Base-by-base conservation (phyloP, 2,329 filamentous ascomycete species). In the Sporothrix mexicana region DNA sequence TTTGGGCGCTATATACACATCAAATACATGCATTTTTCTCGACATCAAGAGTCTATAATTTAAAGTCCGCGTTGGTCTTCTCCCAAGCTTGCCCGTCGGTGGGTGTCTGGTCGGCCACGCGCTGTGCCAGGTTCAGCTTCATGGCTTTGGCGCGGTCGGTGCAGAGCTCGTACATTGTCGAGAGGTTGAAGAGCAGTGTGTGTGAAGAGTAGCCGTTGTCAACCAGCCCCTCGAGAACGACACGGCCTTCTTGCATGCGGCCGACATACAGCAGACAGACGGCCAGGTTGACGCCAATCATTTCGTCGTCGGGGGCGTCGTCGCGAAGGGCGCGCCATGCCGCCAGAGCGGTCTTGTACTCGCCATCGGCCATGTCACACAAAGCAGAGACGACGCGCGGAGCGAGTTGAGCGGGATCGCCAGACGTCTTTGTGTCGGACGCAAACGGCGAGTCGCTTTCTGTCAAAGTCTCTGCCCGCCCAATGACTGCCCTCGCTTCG, bases 151-250 rank as follows among this genome's bases (percentile, higher is more conserved):
- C 88, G 74, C 88, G 87, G 77, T 98, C 95, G 0, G 93, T 95
- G 79, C 93, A 96, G 8, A 98, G 86, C 81, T 98, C 96, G 79
- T 97, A 98, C 77, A 97, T 89, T 0, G 95, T 98, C 12, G 91
- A 90, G 13, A 99, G 82, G 79, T 98, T 98, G 82, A 98, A 97
- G 0, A 97, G 88, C 2, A 97, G 83, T 0, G 93, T 93, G 75
- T 93, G 91, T 73, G 95, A 98, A 0, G 89, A 88, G 55, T 88
- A 84, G 0, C 90, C 88, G 0, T 84, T 80, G 2, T 88, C 85
- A 0, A 94, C 84, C 12, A 97, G 82, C 0, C 83, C 81, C 77
- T 95, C 91, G 2, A 98, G 83, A 0, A 93, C 81, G 13, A 84
- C 81, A 15, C 89, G 88, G 0, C 93, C 92, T 86, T 94, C 88